phyloP scores from a whole-genome alignment of 768 basidiomycete species.

The Lyophyllum atratum region DNA sequence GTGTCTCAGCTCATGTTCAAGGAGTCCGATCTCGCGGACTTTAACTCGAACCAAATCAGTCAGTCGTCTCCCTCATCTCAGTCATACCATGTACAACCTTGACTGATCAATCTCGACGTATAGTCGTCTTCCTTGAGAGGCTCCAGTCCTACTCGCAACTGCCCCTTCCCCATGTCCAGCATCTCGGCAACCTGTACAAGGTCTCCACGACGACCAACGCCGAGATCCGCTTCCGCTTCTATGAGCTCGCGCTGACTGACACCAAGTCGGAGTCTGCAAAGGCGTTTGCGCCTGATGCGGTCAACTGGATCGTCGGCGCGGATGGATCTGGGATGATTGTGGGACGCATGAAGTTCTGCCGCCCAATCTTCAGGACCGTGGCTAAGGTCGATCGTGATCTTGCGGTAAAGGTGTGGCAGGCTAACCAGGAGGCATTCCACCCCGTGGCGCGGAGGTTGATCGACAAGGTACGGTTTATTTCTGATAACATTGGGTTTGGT shows the following conservation, averaged over 20 bases:
- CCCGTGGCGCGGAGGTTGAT: conserved; percentile 77
- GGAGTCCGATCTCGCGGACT: conserved; percentile 56
- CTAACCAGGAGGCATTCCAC: conserved; percentile 60
- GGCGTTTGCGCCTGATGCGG: conserved; percentile 53
- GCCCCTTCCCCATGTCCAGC: conserved; percentile 56
- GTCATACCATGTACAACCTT: not conserved
- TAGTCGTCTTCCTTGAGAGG: conserved; percentile 85
- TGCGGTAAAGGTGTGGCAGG: conserved; percentile 52
- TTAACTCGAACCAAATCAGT: conserved; percentile 82
- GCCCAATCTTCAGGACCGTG: conserved; percentile 63
- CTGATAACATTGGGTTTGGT: not conserved
- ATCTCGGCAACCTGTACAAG: conserved; percentile 58
- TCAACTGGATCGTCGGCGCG: conserved; percentile 68
- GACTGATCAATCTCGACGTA: not conserved
- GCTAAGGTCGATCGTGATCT: conserved; percentile 52
- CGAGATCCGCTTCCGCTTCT: conserved; percentile 80
- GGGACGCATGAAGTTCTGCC: conserved; percentile 86
- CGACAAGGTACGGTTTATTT: conserved; percentile 55
- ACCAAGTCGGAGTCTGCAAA: conserved; percentile 47
- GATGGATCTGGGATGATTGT: conserved; percentile 61
- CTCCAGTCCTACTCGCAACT: conserved; percentile 65
- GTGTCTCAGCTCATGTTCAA: conserved; percentile 54
- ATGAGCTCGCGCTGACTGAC: conserved; percentile 64
- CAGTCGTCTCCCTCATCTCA: conserved; percentile 16
- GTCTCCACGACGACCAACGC: conserved; percentile 62